These are phyloP conservation scores for Physcia stellaris DNA, from an alignment of 495 filamentous ascomycete genomes.

Conservation along the genomic window DNA sequence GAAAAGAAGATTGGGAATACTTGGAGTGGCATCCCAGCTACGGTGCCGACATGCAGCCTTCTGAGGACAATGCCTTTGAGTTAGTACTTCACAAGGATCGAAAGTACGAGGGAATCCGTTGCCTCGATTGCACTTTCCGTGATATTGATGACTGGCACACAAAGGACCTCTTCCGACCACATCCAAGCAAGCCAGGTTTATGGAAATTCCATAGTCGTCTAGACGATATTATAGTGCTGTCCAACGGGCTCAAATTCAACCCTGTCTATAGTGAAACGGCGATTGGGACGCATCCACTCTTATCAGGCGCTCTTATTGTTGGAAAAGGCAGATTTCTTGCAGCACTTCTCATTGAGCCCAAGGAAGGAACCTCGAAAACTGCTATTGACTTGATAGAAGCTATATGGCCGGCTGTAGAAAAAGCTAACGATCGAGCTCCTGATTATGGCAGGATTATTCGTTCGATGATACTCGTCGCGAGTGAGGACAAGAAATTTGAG, in stretches of 20 bases:
- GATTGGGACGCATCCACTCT: constrained; percentile 1
- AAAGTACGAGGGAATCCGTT: constrained; percentile 14
- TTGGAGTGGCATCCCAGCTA: constrained; percentile 33
- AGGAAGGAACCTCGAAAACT: background rate
- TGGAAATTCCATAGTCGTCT: constrained; percentile 39
- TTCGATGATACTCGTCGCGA: constrained; percentile 5
- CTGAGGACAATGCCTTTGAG: constrained; percentile 32
- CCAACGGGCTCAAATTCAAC: constrained; percentile 51
- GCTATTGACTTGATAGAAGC: constrained; percentile 9
- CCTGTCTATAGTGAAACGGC: constrained; percentile 38
- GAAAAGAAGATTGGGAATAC: constrained; percentile 34
- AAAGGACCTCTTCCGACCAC: constrained; percentile 40
- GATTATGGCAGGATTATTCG: constrained; percentile 14
- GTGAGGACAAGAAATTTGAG: constrained; percentile 15
- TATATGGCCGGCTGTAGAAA: constrained; percentile 15
- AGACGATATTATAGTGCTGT: constrained; percentile 51
- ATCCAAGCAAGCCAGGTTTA: constrained; percentile 30
- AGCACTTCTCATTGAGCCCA: constrained; percentile 16
- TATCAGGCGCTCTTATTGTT: constrained; percentile 9
- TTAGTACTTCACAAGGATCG: constrained; percentile 32
- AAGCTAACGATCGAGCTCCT: constrained; percentile 14
- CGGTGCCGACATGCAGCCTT: constrained; percentile 29
- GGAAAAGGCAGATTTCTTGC: constrained; percentile 12
- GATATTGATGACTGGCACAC: constrained; percentile 36
- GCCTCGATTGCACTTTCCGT: constrained; percentile 20